Conservation (phyloP, 441 rosid genomes). For the Rhodomyrtus psidioides region DNA sequence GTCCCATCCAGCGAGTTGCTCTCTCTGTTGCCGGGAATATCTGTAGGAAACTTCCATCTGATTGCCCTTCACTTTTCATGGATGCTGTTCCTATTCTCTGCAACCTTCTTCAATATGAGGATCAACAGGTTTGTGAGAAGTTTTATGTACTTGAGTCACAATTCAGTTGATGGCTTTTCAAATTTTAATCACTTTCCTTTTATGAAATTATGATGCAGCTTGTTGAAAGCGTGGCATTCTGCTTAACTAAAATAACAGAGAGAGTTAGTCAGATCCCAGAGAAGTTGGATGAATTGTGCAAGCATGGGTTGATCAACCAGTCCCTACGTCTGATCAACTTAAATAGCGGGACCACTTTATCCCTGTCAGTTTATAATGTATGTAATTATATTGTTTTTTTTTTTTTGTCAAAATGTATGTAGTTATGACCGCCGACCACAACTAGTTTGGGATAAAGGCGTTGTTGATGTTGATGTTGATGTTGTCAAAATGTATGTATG, state of each 20-base stretch:
- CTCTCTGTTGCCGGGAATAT: slow-evolving; percentile 88
- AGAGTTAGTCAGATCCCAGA: slow-evolving; percentile 59
- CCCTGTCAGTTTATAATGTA: slow-evolving; percentile 81
- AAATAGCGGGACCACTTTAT: slow-evolving; percentile 71
- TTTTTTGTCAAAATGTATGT: slow-evolving; percentile 35
- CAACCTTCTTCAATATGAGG: slow-evolving; percentile 88
- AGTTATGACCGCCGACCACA: too few relatives aligned
- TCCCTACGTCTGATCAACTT: slow-evolving; percentile 54
- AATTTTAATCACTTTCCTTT: neutral
- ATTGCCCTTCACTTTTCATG: slow-evolving; percentile 44
- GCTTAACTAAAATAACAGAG: slow-evolving; percentile 81
- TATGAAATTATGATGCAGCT: slow-evolving; percentile 40
- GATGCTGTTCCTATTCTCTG: slow-evolving; percentile 90
- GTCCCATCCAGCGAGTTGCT: slow-evolving; percentile 66
- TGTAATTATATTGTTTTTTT: slow-evolving; percentile 7
- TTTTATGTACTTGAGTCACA: slow-evolving; percentile 6
- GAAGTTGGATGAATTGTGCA: slow-evolving; percentile 82
- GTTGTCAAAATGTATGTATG: slow-evolving; percentile 40
- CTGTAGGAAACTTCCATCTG: slow-evolving; percentile 81
- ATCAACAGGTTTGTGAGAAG: slow-evolving; percentile 55
- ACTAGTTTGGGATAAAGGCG: too few relatives aligned
- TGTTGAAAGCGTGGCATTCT: slow-evolving; percentile 82
- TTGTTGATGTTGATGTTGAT: too few relatives aligned
- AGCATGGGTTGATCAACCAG: slow-evolving; percentile 66
- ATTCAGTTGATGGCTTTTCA: neutral